Conservation (phyloP, 202 grass and related monocot genomes). For the Bolboschoenoplectus hybrid region DNA sequence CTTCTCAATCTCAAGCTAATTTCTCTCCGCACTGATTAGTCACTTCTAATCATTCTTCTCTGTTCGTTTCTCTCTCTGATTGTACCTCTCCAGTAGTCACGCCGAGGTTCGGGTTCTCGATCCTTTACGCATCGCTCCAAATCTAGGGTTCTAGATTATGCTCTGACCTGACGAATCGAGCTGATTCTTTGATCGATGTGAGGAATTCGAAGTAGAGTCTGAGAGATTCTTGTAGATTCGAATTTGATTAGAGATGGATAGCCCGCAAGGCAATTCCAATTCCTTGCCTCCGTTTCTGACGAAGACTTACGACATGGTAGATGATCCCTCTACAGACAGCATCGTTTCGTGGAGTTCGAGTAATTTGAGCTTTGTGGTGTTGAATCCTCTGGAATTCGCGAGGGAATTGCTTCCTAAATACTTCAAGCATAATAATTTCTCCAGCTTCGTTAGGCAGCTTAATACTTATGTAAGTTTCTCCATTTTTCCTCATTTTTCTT, state of each 20-base stretch:
- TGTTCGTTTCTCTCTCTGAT: not conserved
- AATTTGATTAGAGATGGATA: slow-evolving; percentile 32
- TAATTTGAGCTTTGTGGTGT: slow-evolving; percentile 75
- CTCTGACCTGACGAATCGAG: not conserved
- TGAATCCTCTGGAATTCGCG: slow-evolving; percentile 68
- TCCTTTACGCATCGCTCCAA: not conserved
- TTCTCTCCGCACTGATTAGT: not conserved
- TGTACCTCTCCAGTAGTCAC: not conserved
- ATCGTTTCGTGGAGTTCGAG: slow-evolving; percentile 70
- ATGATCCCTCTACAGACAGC: slow-evolving; percentile 72
- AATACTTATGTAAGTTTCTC: slow-evolving; percentile 85
- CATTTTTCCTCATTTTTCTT: not conserved
- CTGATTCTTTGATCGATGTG: not conserved
- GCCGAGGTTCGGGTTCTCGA: not conserved
- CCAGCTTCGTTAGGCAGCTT: slow-evolving; percentile 95
- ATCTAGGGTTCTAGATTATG: slow-evolving; percentile 35
- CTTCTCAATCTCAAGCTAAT: not conserved
- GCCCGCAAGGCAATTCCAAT: slow-evolving; percentile 22
- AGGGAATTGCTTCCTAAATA: slow-evolving; percentile 92
- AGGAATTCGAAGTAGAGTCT: not conserved
- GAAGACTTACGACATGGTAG: slow-evolving; percentile 99
- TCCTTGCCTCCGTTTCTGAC: slow-evolving; percentile 84
- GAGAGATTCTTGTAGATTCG: not conserved
- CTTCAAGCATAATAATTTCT: slow-evolving; percentile 99
- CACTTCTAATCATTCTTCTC: not conserved